These are phyloP conservation scores for Prunus dulcis DNA, from an alignment of 306 rosid genomes.

Conservation along the genomic window DNA sequence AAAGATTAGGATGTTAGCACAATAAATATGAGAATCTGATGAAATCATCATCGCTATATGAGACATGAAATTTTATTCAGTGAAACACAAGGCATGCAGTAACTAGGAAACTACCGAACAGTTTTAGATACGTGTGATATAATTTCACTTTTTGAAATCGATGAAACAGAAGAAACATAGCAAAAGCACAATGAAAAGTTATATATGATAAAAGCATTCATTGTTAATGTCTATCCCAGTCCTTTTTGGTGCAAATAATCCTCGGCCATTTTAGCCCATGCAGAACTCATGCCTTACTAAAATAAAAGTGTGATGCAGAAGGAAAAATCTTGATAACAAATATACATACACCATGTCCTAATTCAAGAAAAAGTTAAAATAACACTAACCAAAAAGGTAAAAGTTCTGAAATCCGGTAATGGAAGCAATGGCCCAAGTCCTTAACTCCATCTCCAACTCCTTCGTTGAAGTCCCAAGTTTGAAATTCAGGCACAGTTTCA, in stretches of 20 bases:
- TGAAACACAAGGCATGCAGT: conserved; percentile 2
- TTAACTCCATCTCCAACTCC: conserved; percentile 51
- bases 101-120: background rate
- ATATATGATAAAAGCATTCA: background rate
- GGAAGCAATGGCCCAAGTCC: conserved; percentile 67
- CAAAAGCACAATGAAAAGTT: conserved; percentile 1
- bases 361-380: background rate
- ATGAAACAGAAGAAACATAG: background rate
- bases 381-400: conserved; percentile 62
- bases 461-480: conserved; percentile 22
- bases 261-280: background rate
- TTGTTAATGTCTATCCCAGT: background rate
- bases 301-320: background rate
- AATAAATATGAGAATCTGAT: conserved; percentile 14
- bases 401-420: conserved; percentile 53
- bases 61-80: conserved; percentile 12
- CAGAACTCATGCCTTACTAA: background rate
- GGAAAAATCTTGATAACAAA: background rate
- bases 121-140: background rate
- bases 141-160: background rate
- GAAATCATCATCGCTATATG: background rate
- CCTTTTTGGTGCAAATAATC: background rate
- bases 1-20: conserved; percentile 27
- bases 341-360: background rate
- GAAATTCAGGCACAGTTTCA: conserved; percentile 49